These are phyloP conservation scores for Stemphylium beticola DNA, from an alignment of 2,329 filamentous ascomycete species.

Conservation along the genomic window DNA sequence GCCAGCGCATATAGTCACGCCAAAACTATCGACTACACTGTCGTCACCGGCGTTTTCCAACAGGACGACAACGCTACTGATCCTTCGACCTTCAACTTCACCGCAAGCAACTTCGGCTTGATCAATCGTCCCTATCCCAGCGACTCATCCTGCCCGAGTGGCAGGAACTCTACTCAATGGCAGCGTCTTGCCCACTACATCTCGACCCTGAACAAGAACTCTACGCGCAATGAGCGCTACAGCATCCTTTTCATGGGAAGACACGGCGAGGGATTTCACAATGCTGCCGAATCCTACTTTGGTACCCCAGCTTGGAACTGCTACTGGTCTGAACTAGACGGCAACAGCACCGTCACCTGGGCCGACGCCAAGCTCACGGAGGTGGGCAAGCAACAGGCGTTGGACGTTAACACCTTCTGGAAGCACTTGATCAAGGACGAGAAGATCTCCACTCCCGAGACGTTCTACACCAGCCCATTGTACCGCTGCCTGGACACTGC, in stretches of 20 bases:
- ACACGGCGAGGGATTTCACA: slow-evolving; percentile 72
- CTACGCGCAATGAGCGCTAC: slow-evolving; percentile 60
- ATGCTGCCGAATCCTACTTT: slow-evolving; percentile 70
- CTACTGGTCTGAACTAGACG: slow-evolving; percentile 70
- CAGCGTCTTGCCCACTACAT: slow-evolving; percentile 68
- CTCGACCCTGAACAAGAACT: slow-evolving; percentile 58
- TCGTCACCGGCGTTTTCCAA: slow-evolving; percentile 67
- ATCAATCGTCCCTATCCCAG: slow-evolving; percentile 67
- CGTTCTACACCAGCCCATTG: slow-evolving; percentile 70
- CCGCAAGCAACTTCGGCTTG: slow-evolving; percentile 66
- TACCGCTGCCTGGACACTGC: slow-evolving; percentile 69
- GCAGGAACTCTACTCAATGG: slow-evolving; percentile 64
- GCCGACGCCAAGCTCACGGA: slow-evolving; percentile 67
- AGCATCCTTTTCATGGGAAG: slow-evolving; percentile 72
- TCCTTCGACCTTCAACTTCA: slow-evolving; percentile 59
- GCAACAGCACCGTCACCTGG: slow-evolving; percentile 69
- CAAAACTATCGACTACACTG: slow-evolving; percentile 63
- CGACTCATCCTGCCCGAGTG: slow-evolving; percentile 50
- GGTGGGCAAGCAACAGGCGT: slow-evolving; percentile 63
- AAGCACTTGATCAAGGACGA: slow-evolving; percentile 55
- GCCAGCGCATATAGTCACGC: slow-evolving; percentile 21
- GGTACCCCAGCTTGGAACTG: slow-evolving; percentile 74
- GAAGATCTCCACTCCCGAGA: slow-evolving; percentile 66
- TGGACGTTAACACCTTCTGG: slow-evolving; percentile 66
- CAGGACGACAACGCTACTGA: slow-evolving; percentile 67